These are phyloP conservation scores for Leishmania lainsoni DNA, from an alignment of 208 protist genomes.

Conservation along the genomic window DNA sequence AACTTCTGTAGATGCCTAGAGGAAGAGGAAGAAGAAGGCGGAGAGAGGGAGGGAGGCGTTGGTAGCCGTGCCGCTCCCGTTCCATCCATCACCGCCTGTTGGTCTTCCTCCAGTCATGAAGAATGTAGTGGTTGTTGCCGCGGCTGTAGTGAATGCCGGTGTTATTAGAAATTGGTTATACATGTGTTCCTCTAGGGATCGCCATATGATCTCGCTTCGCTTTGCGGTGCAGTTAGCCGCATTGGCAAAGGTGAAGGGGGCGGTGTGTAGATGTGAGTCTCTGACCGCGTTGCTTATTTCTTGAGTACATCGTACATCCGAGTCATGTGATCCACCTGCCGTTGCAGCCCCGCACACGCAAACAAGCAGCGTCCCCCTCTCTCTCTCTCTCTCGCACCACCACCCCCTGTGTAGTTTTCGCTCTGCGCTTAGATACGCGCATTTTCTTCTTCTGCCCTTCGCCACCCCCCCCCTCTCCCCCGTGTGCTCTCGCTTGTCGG, in stretches of 20 bases:
- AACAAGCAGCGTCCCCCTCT: background rate
- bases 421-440: background rate
- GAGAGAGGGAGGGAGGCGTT: background rate
- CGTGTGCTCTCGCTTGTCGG: background rate
- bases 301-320: background rate
- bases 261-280: background rate
- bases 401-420: background rate
- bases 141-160: background rate
- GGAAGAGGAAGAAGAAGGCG: background rate
- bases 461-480: background rate
- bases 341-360: too few relatives aligned
- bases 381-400: background rate
- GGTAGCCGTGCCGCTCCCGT: background rate
- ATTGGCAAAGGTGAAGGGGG: slow-evolving; percentile 11
- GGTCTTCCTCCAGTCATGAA: background rate
- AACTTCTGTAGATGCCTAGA: background rate
- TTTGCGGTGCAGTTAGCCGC: background rate
- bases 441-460: slow-evolving; percentile 7
- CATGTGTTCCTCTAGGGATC: background rate
- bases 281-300: background rate
- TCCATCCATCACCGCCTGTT: background rate
- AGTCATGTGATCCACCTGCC: background rate
- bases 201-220: too few relatives aligned
- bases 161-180: background rate
- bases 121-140: background rate